Base-by-base conservation (phyloP, 2,329 filamentous ascomycete species). In the Trichophyton verrucosum region DNA sequence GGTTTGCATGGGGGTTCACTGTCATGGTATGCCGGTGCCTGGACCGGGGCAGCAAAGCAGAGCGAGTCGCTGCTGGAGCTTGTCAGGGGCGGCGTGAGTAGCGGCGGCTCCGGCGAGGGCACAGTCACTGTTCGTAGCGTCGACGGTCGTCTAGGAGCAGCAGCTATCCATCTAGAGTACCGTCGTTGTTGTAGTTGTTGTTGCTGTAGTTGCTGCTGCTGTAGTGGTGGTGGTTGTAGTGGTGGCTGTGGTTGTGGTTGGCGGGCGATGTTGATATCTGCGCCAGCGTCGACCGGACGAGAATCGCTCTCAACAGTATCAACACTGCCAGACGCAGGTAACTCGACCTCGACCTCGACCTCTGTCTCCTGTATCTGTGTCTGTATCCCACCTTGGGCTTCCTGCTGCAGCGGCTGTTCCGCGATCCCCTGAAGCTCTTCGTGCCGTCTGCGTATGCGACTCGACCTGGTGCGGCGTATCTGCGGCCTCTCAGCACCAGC, bases 111-210 rank as follows among this genome's bases (percentile, higher is more conserved):
- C 20, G 40, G 15, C 22, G 33, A 33, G 20, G 24, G 36, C 13
- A 30, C n/a, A 36, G 20, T 47, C 33, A 53, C 46, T 47, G 40
- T 30, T 36, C n/a, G 30, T 33, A 59, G 17, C 3, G 24, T 27
- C 6, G 46, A 36, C n/a, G 30, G 51, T 24, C 17, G 4, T 44
- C n/a, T 36, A n/a, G 36, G 56, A 20, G 6, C 11, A 24, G 33
- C 56, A 22, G 56, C 36, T 46, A 27, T 58, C 56, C 56, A 58
- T 58, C 56, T 36, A 58, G 56, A 24, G 46, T 49, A 49, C 38
- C 15, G 24, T 17, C 22, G 6, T 3, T 11, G 17, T 6, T 22
- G 46, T 13, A 7, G 27, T 7, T 6, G 24, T 27, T 27, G 46
- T 27, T 33, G 22, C 17, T 49, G n/a, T 22, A 13, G n/a, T 7